Evolutionary conservation across 306 rosid genomes (phyloP).

Genomic region (Lithocarpus polystachyus): DNA sequence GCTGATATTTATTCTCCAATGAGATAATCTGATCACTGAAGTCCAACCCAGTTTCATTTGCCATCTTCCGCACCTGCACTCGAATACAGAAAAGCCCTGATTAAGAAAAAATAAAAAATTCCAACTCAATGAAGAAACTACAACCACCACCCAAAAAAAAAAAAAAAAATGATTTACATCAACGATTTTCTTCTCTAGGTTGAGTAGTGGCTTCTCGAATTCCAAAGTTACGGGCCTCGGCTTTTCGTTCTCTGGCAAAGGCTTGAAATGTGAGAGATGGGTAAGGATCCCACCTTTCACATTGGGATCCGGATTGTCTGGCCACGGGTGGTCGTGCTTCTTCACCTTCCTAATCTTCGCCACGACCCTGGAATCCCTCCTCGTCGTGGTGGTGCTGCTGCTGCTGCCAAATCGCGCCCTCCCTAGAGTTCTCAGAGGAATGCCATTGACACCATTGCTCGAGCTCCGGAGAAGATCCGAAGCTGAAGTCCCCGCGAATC

Average conservation of each 20-base stretch:
- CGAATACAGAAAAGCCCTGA: constrained; percentile 16
- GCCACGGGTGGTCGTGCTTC: constrained; percentile 90
- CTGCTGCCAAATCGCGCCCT: constrained; percentile 35
- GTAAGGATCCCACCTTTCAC: constrained; percentile 71
- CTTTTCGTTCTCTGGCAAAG: constrained; percentile 53
- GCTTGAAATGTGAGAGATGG: constrained; percentile 80
- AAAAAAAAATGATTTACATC: constrained; percentile 42
- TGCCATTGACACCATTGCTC: constrained; percentile 55
- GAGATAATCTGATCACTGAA: constrained; percentile 75
- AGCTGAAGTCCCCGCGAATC: constrained; percentile 56
- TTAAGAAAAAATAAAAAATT: not conserved
- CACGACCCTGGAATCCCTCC: constrained; percentile 49
- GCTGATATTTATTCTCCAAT: constrained; percentile 70
- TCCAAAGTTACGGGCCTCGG: constrained; percentile 73
- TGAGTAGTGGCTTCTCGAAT: constrained; percentile 75
- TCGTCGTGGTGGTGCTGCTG: constrained; percentile 9
- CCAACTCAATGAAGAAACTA: not conserved
- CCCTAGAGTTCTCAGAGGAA: constrained; percentile 67
- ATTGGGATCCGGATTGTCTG: constrained; percentile 76
- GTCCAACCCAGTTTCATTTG: constrained; percentile 82
- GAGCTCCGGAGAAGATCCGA: constrained; percentile 88
- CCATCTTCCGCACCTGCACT: constrained; percentile 80
- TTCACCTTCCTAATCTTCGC: constrained; percentile 72
- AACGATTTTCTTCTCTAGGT: constrained; percentile 73
- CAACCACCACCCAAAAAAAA: not conserved